phyloP scores from a whole-genome alignment of 1,139 yeast genomes.

The Nematodospora anomalae region DNA sequence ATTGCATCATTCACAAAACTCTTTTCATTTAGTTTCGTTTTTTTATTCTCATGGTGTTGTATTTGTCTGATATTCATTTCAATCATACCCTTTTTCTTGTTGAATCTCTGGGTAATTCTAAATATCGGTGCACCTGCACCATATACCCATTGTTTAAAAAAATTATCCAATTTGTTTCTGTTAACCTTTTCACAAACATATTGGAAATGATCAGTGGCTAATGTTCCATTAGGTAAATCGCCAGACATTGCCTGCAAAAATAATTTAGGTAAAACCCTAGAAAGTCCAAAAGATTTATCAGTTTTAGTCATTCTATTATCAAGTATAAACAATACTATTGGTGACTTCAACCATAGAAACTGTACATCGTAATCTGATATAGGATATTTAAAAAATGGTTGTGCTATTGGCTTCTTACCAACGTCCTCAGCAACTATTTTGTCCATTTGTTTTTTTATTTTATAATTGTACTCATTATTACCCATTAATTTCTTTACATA shows the following conservation, averaged over 20 bases:
- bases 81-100: constrained; percentile 88
- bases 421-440: constrained; percentile 70
- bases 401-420: constrained; percentile 79
- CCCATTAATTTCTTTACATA: constrained; percentile 77
- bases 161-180: constrained; percentile 75
- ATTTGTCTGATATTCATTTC: constrained; percentile 94
- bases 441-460: constrained; percentile 65
- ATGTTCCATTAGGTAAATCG: constrained; percentile 74
- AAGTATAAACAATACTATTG: constrained; percentile 77
- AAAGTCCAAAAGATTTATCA: constrained; percentile 88
- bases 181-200: constrained; percentile 93
- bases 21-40: constrained; percentile 32
- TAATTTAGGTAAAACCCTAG: constrained; percentile 87
- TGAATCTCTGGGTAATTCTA: constrained; percentile 85
- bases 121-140: constrained; percentile 89
- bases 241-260: constrained; percentile 96
- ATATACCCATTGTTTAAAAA: constrained; percentile 92
- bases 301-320: constrained; percentile 95
- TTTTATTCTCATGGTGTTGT: constrained; percentile 60
- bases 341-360: constrained; percentile 77
- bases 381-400: constrained; percentile 67
- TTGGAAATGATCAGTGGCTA: constrained; percentile 84
- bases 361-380: constrained; percentile 58
- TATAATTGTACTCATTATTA: constrained; percentile 72
- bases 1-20: constrained; percentile 51